Conservation (phyloP, 2,329 filamentous ascomycete species). For the Colletotrichum liaoningense region DNA sequence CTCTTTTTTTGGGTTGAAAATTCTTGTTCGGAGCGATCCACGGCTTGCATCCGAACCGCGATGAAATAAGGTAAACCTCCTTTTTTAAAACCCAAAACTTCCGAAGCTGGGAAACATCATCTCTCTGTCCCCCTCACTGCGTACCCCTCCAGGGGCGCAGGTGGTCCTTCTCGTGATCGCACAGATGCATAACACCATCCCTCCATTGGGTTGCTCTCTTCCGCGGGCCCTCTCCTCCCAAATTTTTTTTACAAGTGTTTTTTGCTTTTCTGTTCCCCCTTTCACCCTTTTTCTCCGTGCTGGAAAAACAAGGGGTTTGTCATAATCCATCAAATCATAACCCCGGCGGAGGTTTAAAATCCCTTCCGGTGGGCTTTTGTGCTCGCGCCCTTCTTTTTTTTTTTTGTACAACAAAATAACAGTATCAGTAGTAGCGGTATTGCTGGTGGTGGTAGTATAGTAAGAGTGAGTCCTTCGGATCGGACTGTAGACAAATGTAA, state of each 20-base stretch:
- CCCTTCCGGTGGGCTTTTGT: neutral
- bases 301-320: neutral
- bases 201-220: neutral
- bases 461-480: neutral
- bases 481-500: neutral
- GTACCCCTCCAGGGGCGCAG: neutral
- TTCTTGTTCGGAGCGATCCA: neutral
- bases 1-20: neutral
- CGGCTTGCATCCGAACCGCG: neutral
- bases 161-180: neutral
- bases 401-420: constrained; percentile 29
- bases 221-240: neutral
- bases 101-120: neutral
- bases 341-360: constrained; percentile 6
- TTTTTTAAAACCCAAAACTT: neutral
- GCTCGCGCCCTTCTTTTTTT: constrained; percentile 13
- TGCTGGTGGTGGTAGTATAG: constrained; percentile 19
- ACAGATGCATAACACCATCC: neutral
- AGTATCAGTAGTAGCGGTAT: constrained; percentile 3
- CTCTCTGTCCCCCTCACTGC: neutral
- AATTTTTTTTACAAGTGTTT: neutral
- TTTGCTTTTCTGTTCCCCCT: neutral
- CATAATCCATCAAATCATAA: constrained; percentile 37
- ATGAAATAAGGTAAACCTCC: neutral
- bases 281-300: neutral